Conservation (phyloP, 1,284 basidiomycete species). For the Takashimella tepidaria region DNA sequence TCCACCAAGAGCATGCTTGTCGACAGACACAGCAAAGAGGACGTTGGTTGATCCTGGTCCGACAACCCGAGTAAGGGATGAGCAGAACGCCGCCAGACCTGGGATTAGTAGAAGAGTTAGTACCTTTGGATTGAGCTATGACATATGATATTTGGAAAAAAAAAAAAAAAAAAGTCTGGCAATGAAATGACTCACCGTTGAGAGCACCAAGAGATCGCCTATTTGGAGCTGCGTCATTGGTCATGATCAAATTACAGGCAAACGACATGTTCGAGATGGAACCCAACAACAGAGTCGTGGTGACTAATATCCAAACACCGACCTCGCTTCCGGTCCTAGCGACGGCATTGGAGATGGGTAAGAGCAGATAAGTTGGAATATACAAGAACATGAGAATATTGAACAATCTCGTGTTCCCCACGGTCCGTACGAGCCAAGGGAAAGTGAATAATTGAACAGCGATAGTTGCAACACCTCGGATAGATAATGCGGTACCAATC, state of each 20-base stretch:
- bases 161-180: no score
- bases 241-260: slow-evolving; percentile 38
- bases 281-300: slow-evolving; percentile 12
- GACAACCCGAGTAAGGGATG: slow-evolving; percentile 27
- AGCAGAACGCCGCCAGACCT: slow-evolving; percentile 17
- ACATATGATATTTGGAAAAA: background rate
- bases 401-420: slow-evolving; percentile 35
- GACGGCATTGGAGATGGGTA: slow-evolving; percentile 33
- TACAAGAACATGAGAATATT: slow-evolving; percentile 30
- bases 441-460: slow-evolving; percentile 39
- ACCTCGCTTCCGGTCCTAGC: slow-evolving; percentile 20
- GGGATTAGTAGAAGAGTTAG: background rate
- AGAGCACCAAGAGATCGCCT: slow-evolving; percentile 28
- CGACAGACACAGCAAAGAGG: slow-evolving; percentile 38
- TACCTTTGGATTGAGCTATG: no score
- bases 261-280: slow-evolving; percentile 36
- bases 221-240: slow-evolving; percentile 32
- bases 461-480: slow-evolving; percentile 31
- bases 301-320: slow-evolving; percentile 28
- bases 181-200: slow-evolving; percentile 31
- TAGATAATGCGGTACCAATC: slow-evolving; percentile 36
- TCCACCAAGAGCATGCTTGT: slow-evolving; percentile 32
- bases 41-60: slow-evolving; percentile 31
- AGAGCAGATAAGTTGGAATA: slow-evolving; percentile 31
- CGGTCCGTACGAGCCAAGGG: slow-evolving; percentile 28